These are phyloP conservation scores for Globisporangium carolinianum DNA, from an alignment of 352 stramenopile genomes.

Conservation along the genomic window DNA sequence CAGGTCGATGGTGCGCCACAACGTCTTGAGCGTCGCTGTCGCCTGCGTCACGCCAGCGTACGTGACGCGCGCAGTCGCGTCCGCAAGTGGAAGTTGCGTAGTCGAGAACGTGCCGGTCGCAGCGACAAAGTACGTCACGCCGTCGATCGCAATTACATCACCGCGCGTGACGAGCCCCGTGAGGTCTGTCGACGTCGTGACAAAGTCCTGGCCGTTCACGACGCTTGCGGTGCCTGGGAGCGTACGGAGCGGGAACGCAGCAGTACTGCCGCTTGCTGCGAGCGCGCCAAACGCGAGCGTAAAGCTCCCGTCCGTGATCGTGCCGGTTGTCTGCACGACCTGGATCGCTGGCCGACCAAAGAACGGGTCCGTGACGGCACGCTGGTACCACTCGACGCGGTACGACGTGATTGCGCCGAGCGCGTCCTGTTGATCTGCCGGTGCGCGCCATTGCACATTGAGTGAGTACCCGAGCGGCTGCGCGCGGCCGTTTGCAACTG, in stretches of 20 bases:
- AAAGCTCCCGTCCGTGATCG: slow-evolving; percentile 48
- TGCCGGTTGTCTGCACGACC: slow-evolving; percentile 37
- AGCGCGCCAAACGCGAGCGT: slow-evolving; percentile 50
- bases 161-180: slow-evolving; percentile 78
- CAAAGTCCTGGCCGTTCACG: slow-evolving; percentile 38
- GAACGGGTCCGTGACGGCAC: slow-evolving; percentile 34
- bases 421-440: slow-evolving; percentile 13
- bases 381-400: slow-evolving; percentile 71
- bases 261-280: not conserved
- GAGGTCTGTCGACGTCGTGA: slow-evolving; percentile 86
- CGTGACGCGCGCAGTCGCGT: slow-evolving; percentile 11
- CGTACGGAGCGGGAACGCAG: slow-evolving; percentile 14
- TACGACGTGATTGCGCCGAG: slow-evolving; percentile 25
- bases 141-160: slow-evolving; percentile 77
- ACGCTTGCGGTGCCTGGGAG: slow-evolving; percentile 52
- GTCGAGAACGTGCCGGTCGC: slow-evolving; percentile 64
- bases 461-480: slow-evolving; percentile 37
- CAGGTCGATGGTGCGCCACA: slow-evolving; percentile 53
- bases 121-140: slow-evolving; percentile 70
- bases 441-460: slow-evolving; percentile 43
- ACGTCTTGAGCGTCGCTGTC: slow-evolving; percentile 30
- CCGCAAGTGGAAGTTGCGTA: slow-evolving; percentile 50
- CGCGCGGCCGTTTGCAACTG: slow-evolving; percentile 26
- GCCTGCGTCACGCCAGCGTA: slow-evolving; percentile 52
- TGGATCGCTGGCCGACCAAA: slow-evolving; percentile 57